Percentiles rank a stretch among this genome's conserved stretches.
Conservation (phyloP, 345 rosid genomes). For the Litchi chinensis region DNA sequence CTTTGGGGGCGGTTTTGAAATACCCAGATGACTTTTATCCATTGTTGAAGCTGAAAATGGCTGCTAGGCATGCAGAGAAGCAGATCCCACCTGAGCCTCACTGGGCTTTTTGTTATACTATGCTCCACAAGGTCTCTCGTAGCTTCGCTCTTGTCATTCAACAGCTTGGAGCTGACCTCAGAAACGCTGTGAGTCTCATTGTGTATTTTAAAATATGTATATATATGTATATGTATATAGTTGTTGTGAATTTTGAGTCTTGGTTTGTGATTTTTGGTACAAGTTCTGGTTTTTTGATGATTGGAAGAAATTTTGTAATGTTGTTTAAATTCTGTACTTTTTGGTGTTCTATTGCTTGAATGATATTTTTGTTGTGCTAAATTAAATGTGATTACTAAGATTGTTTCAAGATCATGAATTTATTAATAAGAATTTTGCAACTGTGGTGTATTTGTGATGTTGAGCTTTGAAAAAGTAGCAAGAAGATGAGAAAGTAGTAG, state of each 20-base stretch:
- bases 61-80: constrained; percentile 68
- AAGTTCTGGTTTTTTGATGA: neutral
- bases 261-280: neutral
- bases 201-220: neutral
- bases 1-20: constrained; percentile 62
- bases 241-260: neutral
- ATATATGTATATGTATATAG: neutral
- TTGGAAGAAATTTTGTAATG: neutral
- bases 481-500: neutral
- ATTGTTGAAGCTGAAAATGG: constrained; percentile 80
- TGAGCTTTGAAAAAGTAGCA: neutral
- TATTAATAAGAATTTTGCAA: neutral
- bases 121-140: constrained; percentile 92
- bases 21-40: constrained; percentile 91
- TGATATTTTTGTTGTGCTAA: neutral
- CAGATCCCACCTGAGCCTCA: constrained; percentile 92
- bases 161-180: constrained; percentile 79
- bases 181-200: constrained; percentile 68
- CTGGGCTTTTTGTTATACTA: constrained; percentile 89
- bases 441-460: neutral
- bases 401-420: neutral
- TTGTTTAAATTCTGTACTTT: neutral
- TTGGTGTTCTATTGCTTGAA: neutral
- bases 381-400: neutral
- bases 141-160: constrained; percentile 91